Evolutionary conservation across 208 protist species (phyloP).

Genomic region (Trypanosoma rangeli): DNA sequence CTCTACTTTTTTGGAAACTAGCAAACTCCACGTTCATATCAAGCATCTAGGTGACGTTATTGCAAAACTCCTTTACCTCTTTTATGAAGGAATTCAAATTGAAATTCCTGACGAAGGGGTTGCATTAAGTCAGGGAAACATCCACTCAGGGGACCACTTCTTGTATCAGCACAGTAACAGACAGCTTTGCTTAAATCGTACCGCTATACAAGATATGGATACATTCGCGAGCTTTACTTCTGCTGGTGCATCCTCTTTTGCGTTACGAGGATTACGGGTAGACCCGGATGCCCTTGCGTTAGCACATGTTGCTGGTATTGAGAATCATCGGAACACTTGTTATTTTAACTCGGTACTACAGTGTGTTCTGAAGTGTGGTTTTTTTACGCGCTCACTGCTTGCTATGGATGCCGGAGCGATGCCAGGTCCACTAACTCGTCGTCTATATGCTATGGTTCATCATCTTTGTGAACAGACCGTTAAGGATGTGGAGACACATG

Average conservation of each 20-base stretch:
- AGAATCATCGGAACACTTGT: slow-evolving; percentile 94
- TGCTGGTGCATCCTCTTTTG: neutral
- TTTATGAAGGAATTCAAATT: slow-evolving; percentile 7
- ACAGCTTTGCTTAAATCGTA: neutral
- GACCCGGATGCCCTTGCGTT: slow-evolving; percentile 11
- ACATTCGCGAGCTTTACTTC: neutral
- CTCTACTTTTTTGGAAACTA: neutral
- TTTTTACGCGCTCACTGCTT: slow-evolving; percentile 54
- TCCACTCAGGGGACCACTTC: neutral
- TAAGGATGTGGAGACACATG: slow-evolving; percentile 49
- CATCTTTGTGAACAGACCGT: slow-evolving; percentile 50
- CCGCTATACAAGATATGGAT: neutral
- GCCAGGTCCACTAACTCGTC: slow-evolving; percentile 54
- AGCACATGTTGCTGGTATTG: slow-evolving; percentile 74
- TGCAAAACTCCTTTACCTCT: slow-evolving; percentile 6
- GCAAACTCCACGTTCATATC: neutral
- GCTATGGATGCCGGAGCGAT: neutral
- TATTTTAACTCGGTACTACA: slow-evolving; percentile 97
- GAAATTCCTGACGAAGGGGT: neutral
- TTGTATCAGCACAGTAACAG: neutral
- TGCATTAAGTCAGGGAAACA: neutral
- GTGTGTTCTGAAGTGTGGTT: slow-evolving; percentile 84
- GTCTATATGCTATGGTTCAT: slow-evolving; percentile 44
- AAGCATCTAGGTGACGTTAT: slow-evolving; percentile 10
- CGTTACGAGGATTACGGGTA: neutral